These are phyloP conservation scores for Mallotus nudiflorus DNA, from an alignment of 345 rosid genomes.

Conservation along the genomic window DNA sequence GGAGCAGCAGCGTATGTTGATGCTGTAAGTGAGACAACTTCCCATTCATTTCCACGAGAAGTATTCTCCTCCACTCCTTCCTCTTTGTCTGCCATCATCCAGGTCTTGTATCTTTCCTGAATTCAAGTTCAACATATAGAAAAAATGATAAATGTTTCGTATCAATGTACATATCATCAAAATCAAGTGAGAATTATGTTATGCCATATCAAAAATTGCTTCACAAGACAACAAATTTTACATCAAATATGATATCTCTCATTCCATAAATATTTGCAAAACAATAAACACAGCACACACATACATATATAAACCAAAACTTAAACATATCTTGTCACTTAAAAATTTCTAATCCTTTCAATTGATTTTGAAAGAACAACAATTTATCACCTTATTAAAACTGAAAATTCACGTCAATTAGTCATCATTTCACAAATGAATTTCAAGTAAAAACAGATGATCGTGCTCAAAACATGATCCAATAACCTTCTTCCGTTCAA, in stretches of 20 bases:
- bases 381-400: neutral
- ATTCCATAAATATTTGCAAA: no score
- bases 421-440: neutral
- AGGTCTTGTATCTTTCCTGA: slow-evolving; percentile 9
- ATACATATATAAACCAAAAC: no score
- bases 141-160: neutral
- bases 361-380: neutral
- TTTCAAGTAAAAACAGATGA: neutral
- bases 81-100: slow-evolving; percentile 58
- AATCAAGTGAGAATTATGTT: neutral
- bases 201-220: neutral
- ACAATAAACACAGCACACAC: no score
- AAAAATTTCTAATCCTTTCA: neutral
- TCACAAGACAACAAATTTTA: neutral
- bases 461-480: neutral
- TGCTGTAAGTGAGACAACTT: slow-evolving; percentile 89
- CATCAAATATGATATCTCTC: no score
- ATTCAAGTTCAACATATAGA: neutral
- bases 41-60: slow-evolving; percentile 82
- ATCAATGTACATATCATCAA: neutral
- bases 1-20: slow-evolving; percentile 94
- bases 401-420: neutral
- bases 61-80: slow-evolving; percentile 38
- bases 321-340: no score
- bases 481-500: neutral